Conservation (phyloP, 2,329 filamentous ascomycete genomes). For the Alternaria sp. region DNA sequence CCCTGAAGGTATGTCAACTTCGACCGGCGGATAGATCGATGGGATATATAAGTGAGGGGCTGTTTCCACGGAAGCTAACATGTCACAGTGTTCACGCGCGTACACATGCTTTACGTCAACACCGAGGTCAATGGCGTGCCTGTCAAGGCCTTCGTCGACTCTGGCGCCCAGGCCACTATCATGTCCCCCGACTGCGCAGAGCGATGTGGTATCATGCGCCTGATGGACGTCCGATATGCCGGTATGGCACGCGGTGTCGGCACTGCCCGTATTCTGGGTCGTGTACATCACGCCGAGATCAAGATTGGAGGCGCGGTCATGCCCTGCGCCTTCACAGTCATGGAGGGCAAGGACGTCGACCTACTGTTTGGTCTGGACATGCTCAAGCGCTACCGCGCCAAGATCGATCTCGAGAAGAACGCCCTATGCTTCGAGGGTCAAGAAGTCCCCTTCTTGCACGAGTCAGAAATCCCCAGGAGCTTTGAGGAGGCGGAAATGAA, state of each 20-base stretch:
- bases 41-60: background rate
- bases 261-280: slow-evolving; percentile 90
- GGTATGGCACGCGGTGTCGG: slow-evolving; percentile 93
- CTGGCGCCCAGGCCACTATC: slow-evolving; percentile 95
- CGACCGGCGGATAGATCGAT: background rate
- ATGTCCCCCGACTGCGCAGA: slow-evolving; percentile 96
- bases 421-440: slow-evolving; percentile 87
- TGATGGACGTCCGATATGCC: slow-evolving; percentile 90
- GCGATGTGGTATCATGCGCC: slow-evolving; percentile 91
- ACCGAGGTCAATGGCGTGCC: slow-evolving; percentile 92
- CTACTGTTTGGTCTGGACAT: slow-evolving; percentile 93
- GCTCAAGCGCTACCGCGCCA: slow-evolving; percentile 93
- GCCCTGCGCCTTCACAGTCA: slow-evolving; percentile 96
- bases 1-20: slow-evolving; percentile 75
- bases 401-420: slow-evolving; percentile 84
- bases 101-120: slow-evolving; percentile 95
- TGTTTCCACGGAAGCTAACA: slow-evolving; percentile 18
- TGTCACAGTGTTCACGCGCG: slow-evolving; percentile 80
- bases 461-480: slow-evolving; percentile 91
- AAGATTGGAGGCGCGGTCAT: slow-evolving; percentile 87
- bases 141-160: slow-evolving; percentile 96
- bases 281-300: slow-evolving; percentile 94
- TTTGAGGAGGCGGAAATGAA: slow-evolving; percentile 73
- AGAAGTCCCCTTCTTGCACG: slow-evolving; percentile 87
- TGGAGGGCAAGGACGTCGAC: slow-evolving; percentile 98